Conservation (phyloP, 2,329 filamentous ascomycete species). For the Exophiala xenobiotica region DNA sequence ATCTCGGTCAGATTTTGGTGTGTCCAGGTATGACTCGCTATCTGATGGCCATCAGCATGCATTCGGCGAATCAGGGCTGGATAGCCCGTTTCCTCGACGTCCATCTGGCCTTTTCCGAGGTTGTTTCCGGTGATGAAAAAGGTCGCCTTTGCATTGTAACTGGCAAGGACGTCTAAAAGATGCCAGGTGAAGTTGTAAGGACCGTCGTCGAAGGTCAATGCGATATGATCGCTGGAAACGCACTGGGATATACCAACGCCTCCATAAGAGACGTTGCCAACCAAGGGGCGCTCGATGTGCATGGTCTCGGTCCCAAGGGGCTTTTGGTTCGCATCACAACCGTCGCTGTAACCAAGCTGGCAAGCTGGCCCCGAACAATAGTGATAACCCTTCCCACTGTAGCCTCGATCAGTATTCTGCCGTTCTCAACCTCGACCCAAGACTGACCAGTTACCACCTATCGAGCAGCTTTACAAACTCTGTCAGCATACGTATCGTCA, state of each 20-base stretch:
- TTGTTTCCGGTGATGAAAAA: neutral
- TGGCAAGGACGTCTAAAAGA: neutral
- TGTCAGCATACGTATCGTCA: neutral
- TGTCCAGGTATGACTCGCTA: neutral
- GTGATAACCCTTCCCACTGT: neutral
- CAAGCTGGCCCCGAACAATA: neutral
- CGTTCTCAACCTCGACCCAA: neutral
- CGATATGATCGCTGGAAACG: neutral
- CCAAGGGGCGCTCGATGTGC: neutral
- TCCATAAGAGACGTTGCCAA: neutral
- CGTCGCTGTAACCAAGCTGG: neutral
- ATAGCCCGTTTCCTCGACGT: neutral
- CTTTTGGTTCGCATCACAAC: neutral
- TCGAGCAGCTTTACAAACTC: neutral
- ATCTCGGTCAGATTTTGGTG: neutral
- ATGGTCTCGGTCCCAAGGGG: neutral
- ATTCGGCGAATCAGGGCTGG: neutral
- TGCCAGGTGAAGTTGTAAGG: neutral
- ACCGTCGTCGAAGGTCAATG: neutral
- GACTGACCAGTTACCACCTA: neutral
- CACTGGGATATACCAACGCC: neutral
- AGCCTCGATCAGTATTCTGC: neutral
- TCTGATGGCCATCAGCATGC: neutral
- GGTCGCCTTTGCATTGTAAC: neutral
- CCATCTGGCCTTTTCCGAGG: neutral